Evolutionary conservation across 768 basidiomycete species (phyloP).

Genomic region (Agaricus sinodeliciosus): DNA sequence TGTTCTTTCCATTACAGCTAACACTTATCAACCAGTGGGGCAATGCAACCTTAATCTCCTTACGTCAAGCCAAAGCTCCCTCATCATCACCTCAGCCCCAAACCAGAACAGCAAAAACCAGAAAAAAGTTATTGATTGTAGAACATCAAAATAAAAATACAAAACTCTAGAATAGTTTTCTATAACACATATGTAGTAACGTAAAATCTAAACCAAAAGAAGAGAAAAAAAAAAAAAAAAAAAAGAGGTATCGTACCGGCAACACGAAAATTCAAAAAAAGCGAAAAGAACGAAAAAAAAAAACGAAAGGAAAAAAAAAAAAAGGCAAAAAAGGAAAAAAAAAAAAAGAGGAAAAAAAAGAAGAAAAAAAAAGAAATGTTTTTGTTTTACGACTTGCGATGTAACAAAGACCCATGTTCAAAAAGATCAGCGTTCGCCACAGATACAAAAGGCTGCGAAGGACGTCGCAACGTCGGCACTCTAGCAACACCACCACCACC

Average conservation of each 20-base stretch:
- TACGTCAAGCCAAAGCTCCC: no score
- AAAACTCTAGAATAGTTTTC: no score
- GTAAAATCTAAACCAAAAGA: no score
- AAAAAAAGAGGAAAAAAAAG: not conserved
- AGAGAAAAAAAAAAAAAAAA: no score
- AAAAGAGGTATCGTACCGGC: not conserved
- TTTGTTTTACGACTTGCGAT: conserved; percentile 30
- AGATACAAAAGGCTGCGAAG: conserved; percentile 35
- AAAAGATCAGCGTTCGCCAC: conserved; percentile 42
- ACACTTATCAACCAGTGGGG: no score
- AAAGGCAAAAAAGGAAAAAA: not conserved
- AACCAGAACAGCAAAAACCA: no score
- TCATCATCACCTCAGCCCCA: no score
- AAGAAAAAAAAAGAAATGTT: conserved; percentile 9
- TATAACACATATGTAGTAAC: no score
- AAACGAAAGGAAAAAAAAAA: not conserved
- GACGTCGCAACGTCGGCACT: conserved; percentile 25
- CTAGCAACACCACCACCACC: conserved; percentile 35
- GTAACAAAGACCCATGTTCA: conserved; percentile 71
- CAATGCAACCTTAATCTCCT: no score
- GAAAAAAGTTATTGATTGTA: no score
- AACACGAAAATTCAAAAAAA: not conserved
- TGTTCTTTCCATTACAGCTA: no score
- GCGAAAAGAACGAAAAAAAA: not conserved
- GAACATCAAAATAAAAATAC: no score